phyloP scores from a whole-genome alignment of 768 basidiomycete species.

The Daedaleopsis sinensis region DNA sequence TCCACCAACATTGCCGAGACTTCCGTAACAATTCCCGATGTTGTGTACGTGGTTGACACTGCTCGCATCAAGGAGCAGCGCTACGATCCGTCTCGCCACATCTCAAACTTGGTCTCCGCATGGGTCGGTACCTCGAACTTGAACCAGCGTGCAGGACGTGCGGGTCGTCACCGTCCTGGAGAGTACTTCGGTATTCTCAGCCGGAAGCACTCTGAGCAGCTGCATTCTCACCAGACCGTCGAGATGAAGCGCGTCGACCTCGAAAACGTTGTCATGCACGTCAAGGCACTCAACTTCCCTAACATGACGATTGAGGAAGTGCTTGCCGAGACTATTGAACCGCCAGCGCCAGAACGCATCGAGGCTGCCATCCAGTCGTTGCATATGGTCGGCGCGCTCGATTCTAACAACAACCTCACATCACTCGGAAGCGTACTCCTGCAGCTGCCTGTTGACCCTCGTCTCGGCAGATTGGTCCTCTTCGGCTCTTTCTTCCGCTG shows the following conservation, averaged over 20 bases:
- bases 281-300: conserved; percentile 91
- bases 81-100: conserved; percentile 87
- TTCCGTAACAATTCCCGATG: conserved; percentile 92
- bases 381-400: conserved; percentile 86
- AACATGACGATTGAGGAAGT: conserved; percentile 87
- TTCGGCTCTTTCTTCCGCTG: conserved; percentile 94
- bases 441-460: conserved; percentile 87
- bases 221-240: conserved; percentile 84
- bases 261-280: conserved; percentile 93
- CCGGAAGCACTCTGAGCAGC: conserved; percentile 54
- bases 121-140: conserved; percentile 92
- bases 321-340: conserved; percentile 82
- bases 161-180: conserved; percentile 88
- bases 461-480: conserved; percentile 86
- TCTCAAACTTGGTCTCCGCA: conserved; percentile 86
- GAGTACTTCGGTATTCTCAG: conserved; percentile 89
- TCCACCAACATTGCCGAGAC: conserved; percentile 97
- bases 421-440: conserved; percentile 87
- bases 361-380: conserved; percentile 77
- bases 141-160: conserved; percentile 90
- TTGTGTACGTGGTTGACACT: conserved; percentile 92
- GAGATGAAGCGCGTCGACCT: conserved; percentile 94
- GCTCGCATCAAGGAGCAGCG: conserved; percentile 87
- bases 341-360: conserved; percentile 79
- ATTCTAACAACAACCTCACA: conserved; percentile 73